A percentile compares a stretch with the other conserved stretches of the same genome.
Evolutionary conservation across 2,329 filamentous ascomycete genomes (phyloP).

Genomic region (Calcarisporium arbuscula): DNA sequence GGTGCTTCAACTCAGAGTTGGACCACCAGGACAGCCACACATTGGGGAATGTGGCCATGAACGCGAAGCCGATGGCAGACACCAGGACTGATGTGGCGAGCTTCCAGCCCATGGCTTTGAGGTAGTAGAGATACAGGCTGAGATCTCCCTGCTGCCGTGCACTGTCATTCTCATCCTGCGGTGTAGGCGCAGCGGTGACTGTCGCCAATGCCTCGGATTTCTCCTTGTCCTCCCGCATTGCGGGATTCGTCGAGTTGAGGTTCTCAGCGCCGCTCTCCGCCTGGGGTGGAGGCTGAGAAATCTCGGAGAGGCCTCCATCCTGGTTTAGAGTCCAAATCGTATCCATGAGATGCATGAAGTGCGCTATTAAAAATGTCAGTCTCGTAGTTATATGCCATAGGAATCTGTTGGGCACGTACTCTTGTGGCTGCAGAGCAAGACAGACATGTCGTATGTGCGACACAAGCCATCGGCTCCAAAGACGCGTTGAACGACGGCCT

Average conservation of each 20-base stretch:
- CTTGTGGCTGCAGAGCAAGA: slow-evolving; percentile 26
- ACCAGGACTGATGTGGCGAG: not conserved
- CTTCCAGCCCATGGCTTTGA: not conserved
- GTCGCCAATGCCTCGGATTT: too few species aligned
- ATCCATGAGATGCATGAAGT: slow-evolving; percentile 8
- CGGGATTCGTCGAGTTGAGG: too few species aligned
- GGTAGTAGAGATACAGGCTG: not conserved
- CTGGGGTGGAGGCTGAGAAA: too few species aligned
- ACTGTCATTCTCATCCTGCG: not conserved
- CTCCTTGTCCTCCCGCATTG: too few species aligned
- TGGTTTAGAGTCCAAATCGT: slow-evolving; percentile 5
- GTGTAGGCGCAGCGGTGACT: too few species aligned
- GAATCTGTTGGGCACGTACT: too few species aligned
- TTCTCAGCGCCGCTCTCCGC: too few species aligned
- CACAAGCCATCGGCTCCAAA: slow-evolving; percentile 13
- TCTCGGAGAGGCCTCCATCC: too few species aligned
- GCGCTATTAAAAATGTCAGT: too few species aligned
- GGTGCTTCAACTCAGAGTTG: not conserved
- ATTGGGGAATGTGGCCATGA: slow-evolving; percentile 20
- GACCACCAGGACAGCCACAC: not conserved
- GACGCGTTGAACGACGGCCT: not conserved
- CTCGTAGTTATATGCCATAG: slow-evolving; percentile 6
- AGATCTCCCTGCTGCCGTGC: not conserved
- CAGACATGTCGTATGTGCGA: slow-evolving; percentile 25
- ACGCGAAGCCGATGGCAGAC: slow-evolving; percentile 13